phyloP scores from a whole-genome alignment of 2,329 filamentous ascomycete genomes.

The Dryadomyces quercus-mongolicae region DNA sequence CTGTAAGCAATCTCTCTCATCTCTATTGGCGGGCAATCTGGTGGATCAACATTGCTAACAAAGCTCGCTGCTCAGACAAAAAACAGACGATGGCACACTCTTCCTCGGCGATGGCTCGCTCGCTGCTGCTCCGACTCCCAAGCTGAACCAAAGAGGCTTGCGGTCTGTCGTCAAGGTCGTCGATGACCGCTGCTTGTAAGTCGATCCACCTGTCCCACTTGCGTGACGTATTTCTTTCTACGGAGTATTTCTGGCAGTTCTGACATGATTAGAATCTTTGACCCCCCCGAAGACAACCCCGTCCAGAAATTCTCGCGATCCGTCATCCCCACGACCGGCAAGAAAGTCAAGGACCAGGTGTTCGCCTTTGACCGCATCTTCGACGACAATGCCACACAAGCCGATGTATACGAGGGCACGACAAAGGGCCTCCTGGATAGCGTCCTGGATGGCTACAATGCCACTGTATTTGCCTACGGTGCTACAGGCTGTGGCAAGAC shows the following conservation, averaged over 20 bases:
- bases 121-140: constrained; percentile 74
- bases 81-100: constrained; percentile 69
- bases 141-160: constrained; percentile 75
- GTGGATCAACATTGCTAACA: background rate
- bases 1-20: constrained; percentile 37
- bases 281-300: constrained; percentile 89
- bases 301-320: constrained; percentile 78
- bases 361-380: constrained; percentile 96
- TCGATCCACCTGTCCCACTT: constrained; percentile 12
- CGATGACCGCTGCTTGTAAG: constrained; percentile 90
- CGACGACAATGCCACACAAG: constrained; percentile 86
- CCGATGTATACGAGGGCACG: constrained; percentile 89
- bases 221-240: background rate
- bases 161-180: constrained; percentile 90
- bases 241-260: background rate
- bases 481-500: constrained; percentile 98
- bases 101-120: constrained; percentile 97
- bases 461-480: constrained; percentile 95
- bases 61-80: constrained; percentile 15
- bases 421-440: constrained; percentile 84
- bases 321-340: constrained; percentile 65
- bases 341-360: constrained; percentile 92
- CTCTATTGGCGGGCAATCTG: background rate
- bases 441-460: constrained; percentile 95
- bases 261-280: constrained; percentile 60